Percentiles rank a stretch among this genome's conserved stretches.
Evolutionary conservation across 2,329 filamentous ascomycete species (phyloP).

Genomic region (Xylaria sp.): DNA sequence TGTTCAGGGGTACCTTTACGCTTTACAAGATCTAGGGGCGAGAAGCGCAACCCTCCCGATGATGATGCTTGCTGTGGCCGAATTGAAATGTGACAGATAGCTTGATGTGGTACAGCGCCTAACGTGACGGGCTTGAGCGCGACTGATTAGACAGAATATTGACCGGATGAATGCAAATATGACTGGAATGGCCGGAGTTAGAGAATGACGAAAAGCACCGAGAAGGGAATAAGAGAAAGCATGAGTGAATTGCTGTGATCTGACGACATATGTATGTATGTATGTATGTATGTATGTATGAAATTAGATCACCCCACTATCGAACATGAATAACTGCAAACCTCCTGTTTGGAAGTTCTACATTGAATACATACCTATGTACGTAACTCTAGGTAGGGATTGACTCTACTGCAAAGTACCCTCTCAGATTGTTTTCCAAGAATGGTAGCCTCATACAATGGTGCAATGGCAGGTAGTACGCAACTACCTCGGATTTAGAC

Average conservation of each 20-base stretch:
- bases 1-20: neutral
- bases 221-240: neutral
- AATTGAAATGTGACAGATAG: constrained; percentile 15
- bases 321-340: neutral
- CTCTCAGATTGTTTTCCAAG: neutral
- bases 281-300: no score
- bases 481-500: neutral
- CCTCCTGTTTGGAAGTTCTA: no score
- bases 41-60: constrained; percentile 1
- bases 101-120: constrained; percentile 14
- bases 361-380: neutral
- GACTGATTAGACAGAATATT: neutral
- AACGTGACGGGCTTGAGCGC: neutral
- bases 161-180: constrained; percentile 11
- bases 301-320: neutral
- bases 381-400: neutral
- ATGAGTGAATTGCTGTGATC: no score
- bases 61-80: constrained; percentile 14
- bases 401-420: neutral
- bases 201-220: neutral
- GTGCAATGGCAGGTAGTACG: neutral
- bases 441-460: neutral
- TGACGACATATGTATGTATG: no score
- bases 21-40: constrained; percentile 6
- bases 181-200: neutral